phyloP scores from a whole-genome alignment of 192 early-diverging fungal genomes.

The Backusella sp. region DNA sequence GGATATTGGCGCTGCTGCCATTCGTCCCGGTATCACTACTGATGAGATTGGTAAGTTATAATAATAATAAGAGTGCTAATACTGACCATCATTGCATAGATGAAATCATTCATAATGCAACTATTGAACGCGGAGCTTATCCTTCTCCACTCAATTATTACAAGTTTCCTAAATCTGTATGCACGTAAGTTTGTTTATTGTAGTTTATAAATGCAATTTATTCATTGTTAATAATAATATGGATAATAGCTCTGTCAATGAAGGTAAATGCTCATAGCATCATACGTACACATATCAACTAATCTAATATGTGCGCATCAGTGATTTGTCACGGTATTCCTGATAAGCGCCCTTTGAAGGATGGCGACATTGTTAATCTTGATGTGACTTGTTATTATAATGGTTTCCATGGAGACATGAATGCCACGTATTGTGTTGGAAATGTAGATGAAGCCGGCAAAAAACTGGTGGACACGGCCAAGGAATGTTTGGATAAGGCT shows the following conservation, averaged over 20 bases:
- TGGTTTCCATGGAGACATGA: constrained; percentile 93
- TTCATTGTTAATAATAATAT: too few species aligned
- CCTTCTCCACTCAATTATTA: constrained; percentile 99
- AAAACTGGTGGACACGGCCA: constrained; percentile 75
- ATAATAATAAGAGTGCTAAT: too few species aligned
- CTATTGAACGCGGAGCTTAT: constrained; percentile 88
- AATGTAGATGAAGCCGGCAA: constrained; percentile 74
- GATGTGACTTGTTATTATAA: constrained; percentile 88
- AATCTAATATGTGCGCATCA: not conserved
- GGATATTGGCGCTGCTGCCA: constrained; percentile 77
- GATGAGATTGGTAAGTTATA: constrained; percentile 71
- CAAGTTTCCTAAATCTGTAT: constrained; percentile 93
- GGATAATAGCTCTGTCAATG: constrained; percentile 41
- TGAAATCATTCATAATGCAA: constrained; percentile 92
- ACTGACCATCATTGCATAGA: constrained; percentile 44
- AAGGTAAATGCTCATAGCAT: constrained; percentile 14
- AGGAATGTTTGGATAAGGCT: constrained; percentile 87
- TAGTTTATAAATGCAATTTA: too few species aligned
- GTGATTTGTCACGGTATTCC: constrained; percentile 99
- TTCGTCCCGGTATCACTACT: constrained; percentile 86
- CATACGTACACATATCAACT: not conserved
- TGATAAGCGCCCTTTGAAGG: constrained; percentile 84
- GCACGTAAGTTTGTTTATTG: constrained; percentile 60
- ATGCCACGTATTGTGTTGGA: constrained; percentile 91
- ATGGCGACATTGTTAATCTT: constrained; percentile 96